Conservation (phyloP, 257 asterid species). For the Ilex aquifolium region DNA sequence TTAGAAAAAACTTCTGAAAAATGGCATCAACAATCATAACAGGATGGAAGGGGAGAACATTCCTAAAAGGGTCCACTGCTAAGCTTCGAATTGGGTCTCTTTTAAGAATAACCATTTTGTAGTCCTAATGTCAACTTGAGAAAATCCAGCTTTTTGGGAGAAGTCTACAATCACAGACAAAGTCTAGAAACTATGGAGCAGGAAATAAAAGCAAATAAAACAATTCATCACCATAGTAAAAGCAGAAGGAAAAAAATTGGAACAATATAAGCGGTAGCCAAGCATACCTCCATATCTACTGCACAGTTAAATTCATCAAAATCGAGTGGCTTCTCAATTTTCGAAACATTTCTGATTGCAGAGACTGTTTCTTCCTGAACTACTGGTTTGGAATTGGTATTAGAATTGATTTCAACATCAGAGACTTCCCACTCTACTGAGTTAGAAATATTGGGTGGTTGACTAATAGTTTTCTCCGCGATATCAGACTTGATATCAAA, state of each 20-base stretch:
- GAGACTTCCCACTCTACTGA: slow-evolving; percentile 26
- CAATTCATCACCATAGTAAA: slow-evolving; percentile 3
- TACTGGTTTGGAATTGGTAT: slow-evolving; percentile 16
- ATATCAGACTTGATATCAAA: slow-evolving; percentile 18
- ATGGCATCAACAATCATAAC: background rate
- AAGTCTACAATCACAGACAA: background rate
- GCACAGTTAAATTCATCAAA: slow-evolving; percentile 59
- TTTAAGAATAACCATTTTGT: background rate
- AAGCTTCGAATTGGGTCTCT: background rate
- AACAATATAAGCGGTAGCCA: background rate
- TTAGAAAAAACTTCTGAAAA: background rate
- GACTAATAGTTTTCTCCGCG: slow-evolving; percentile 18
- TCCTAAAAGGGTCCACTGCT: background rate
- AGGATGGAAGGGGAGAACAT: background rate
- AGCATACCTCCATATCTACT: slow-evolving; percentile 55
- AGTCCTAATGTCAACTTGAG: background rate
- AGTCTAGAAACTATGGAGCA: background rate
- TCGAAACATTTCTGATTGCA: slow-evolving; percentile 14
- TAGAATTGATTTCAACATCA: slow-evolving; percentile 14
- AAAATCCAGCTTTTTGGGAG: background rate
- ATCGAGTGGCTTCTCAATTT: slow-evolving; percentile 39
- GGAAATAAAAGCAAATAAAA: background rate
- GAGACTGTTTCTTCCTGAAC: slow-evolving; percentile 29
- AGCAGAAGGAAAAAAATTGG: background rate
- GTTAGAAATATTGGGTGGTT: slow-evolving; percentile 17